Percentiles rank a stretch among this genome's conserved stretches.
phyloP scores from a whole-genome alignment of 768 basidiomycete species.

The Pleurotus djamor region DNA sequence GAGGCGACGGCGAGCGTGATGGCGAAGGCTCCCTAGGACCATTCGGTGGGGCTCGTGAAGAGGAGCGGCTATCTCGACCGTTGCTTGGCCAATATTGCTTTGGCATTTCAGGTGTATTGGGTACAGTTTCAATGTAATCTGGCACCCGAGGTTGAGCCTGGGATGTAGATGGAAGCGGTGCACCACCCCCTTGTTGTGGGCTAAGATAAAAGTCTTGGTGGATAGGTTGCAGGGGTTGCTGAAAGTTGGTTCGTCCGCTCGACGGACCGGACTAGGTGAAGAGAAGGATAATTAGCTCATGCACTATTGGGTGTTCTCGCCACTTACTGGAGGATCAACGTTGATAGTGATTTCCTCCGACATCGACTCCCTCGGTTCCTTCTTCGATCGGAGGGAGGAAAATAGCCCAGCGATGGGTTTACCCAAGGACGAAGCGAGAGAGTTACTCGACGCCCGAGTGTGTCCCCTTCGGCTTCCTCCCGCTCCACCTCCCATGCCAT shows the following conservation, averaged over 20 bases:
- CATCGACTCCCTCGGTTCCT: background rate
- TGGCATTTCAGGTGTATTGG: conserved; percentile 3
- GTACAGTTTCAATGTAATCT: background rate
- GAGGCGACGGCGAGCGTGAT: background rate
- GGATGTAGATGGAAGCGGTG: background rate
- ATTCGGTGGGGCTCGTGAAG: background rate
- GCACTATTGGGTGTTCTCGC: background rate
- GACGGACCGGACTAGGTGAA: conserved; percentile 3
- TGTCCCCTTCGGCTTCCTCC: background rate
- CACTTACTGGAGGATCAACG: conserved; percentile 5
- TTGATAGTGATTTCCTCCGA: conserved; percentile 7
- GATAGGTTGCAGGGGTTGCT: conserved; percentile 1
- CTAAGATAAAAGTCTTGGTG: background rate
- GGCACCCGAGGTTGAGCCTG: background rate
- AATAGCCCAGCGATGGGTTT: conserved; percentile 1
- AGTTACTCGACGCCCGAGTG: background rate
- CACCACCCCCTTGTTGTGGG: background rate
- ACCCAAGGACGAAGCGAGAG: conserved; percentile 1
- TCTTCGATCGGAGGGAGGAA: background rate
- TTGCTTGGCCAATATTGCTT: background rate
- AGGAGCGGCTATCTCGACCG: background rate
- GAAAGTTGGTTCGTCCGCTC: conserved; percentile 3
- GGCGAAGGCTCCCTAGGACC: background rate
- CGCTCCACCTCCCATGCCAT: background rate
- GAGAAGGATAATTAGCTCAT: background rate